Base-by-base conservation (phyloP, 2,329 filamentous ascomycete species). In the Cercospora sp. region DNA sequence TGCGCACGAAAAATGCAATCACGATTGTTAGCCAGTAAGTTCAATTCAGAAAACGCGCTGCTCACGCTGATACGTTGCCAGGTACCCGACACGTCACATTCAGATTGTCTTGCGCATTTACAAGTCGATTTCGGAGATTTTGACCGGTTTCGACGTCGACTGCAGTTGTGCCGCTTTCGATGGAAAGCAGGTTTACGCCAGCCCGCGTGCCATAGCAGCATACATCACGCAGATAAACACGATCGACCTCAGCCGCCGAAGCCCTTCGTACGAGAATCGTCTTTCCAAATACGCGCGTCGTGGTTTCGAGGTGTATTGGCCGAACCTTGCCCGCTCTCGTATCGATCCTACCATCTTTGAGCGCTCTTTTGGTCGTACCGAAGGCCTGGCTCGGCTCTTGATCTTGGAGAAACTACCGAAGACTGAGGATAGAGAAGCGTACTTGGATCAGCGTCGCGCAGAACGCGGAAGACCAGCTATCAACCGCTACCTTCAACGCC, bases 331-430 rank as follows among this genome's bases (percentile, higher is more conserved):
- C 69, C 87, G 92, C 18, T 86, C 87, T n/a, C 86, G 87, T 10
- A 82, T 96, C 64, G 92, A 96, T 73, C 93, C 93, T 5, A 96
- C 92, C 23, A 93, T 96, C 60, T 96, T 91, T 70, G 93, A 96
- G 79, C 84, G 93, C 60, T 92, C 89, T 66, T 96, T 96, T 73
- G 84, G 85, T 60, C 84, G 91, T 45, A 93, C 91, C 0, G 83
- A 92, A 26, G 93, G 93, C 1, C 85, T 96, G 20, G 92, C 93
- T 28, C 86, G 93, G 57, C 84, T 96, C 1, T 83, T 96, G 6
- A 89, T 96, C 6, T 83, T 96, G 0, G 93, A 96, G 77, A 89
- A 90, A 55, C 83, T 96, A 1, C 93, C 93, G 0, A 91, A 87
- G 2, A 83, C 85, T 2, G 82, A 81, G 10, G 89, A 91, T 45